Percentiles rank a stretch among this genome's conserved stretches.
Evolutionary conservation across 2,329 filamentous ascomycete genomes (phyloP).

Genomic region (Gliomastix tumulicola): DNA sequence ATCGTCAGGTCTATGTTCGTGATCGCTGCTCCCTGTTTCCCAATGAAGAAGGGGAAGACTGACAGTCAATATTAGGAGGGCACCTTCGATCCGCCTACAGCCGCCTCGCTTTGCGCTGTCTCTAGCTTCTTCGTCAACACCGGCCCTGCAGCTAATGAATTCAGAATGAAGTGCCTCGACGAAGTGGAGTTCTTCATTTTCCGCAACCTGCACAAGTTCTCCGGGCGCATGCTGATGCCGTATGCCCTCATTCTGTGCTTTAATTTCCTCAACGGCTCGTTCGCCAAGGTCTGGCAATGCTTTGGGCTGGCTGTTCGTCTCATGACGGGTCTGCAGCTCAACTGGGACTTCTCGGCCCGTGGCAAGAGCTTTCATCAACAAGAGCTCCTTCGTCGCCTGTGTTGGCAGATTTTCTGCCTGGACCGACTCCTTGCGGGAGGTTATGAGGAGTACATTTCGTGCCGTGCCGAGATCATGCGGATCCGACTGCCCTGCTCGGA

Average conservation of each 20-base stretch:
- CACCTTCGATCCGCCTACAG: slow-evolving; percentile 22
- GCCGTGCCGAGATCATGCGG: slow-evolving; percentile 27
- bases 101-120: slow-evolving; percentile 29
- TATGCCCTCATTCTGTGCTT: slow-evolving; percentile 26
- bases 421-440: slow-evolving; percentile 29
- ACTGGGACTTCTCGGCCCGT: slow-evolving; percentile 24
- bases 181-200: slow-evolving; percentile 31
- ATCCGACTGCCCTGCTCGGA: slow-evolving; percentile 27
- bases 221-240: slow-evolving; percentile 22
- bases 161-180: slow-evolving; percentile 27
- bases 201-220: slow-evolving; percentile 29
- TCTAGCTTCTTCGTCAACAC: slow-evolving; percentile 26
- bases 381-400: slow-evolving; percentile 25
- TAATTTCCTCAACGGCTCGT: slow-evolving; percentile 25
- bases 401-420: slow-evolving; percentile 29
- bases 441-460: slow-evolving; percentile 30
- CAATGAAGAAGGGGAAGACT: not conserved
- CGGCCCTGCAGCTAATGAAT: slow-evolving; percentile 18
- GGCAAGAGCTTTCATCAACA: slow-evolving; percentile 23
- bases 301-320: slow-evolving; percentile 26
- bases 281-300: slow-evolving; percentile 31
- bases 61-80: slow-evolving; percentile 20
- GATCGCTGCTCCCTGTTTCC: too few relatives aligned
- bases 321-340: slow-evolving; percentile 28
- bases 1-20: slow-evolving; percentile 23